Evolutionary conservation across 331 rosid genomes (phyloP).

Genomic region (Malus hybrid): DNA sequence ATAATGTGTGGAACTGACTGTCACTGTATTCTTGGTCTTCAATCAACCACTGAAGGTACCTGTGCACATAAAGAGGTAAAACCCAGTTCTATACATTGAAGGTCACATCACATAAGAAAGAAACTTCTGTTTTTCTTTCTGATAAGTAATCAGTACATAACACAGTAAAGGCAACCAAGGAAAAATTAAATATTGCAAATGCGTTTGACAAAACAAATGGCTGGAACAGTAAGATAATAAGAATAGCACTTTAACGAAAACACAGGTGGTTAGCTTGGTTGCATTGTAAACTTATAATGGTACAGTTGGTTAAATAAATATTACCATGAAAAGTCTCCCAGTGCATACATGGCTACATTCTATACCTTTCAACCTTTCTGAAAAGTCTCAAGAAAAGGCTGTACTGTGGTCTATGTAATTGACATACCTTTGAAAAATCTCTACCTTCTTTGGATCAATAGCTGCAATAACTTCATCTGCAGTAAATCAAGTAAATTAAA

Average conservation of each 20-base stretch:
- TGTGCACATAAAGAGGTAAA: conserved; percentile 21
- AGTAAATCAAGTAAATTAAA: conserved; percentile 8
- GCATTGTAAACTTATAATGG: not conserved
- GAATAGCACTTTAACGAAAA: not conserved
- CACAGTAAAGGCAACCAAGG: not conserved
- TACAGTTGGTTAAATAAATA: not conserved
- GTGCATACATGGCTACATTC: too few species aligned
- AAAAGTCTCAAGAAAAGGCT: too few species aligned
- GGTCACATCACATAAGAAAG: not conserved
- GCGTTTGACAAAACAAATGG: not conserved
- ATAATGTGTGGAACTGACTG: conserved; percentile 74
- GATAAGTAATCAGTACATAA: not conserved
- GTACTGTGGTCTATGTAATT: not conserved
- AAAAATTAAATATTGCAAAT: not conserved
- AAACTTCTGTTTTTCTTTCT: not conserved
- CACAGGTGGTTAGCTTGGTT: not conserved
- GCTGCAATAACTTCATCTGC: conserved; percentile 83
- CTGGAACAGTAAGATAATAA: not conserved
- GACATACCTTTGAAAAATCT: conserved; percentile 78
- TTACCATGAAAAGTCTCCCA: too few species aligned
- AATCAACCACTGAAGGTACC: conserved; percentile 96
- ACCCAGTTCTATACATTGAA: not conserved
- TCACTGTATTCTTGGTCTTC: conserved; percentile 80
- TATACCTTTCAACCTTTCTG: too few species aligned
- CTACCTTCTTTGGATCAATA: conserved; percentile 83